Evolutionary conservation across 2,329 filamentous ascomycete species (phyloP), one percentile per base, ranked within the genome.

Genomic region (Lecanoromycetidae sp.): DNA sequence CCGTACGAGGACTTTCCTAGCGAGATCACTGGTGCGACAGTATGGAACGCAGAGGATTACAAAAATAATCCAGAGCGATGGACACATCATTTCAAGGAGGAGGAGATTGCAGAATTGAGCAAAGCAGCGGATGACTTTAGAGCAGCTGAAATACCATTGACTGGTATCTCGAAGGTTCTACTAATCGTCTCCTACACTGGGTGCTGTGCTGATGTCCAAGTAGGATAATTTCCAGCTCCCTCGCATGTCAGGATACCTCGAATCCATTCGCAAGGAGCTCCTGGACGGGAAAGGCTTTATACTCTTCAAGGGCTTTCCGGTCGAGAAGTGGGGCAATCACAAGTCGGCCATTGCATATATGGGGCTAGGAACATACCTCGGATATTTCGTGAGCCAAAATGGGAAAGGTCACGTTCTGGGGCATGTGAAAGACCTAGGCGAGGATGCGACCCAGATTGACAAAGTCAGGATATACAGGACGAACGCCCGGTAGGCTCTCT

Each of bases 331-430:
- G 87, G 79, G 81, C 0, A 76, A 78, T 44, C 75, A 79, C 61
- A 94, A 94, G 67, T 84, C 79, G 9, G 86, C 86, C 6, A 79
- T 87, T 9, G 86, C 82, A n/a, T 94, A 93, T 67, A 88, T 94
- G 81, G 87, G 87, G 3, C 72, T 94, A 2, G 82, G 84, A 33
- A 85, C 84, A 4, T 82, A 94, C 63, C 73, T 94, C 8, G 87
- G 87, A 49, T 91, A 93, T 69, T 90, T 91, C 54, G 78, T 94
- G 33, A 84, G 79, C 20, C 87, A 94, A 60, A 94, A 94, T 67
- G 80, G 81, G 15, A 77, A 79, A 15, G 87, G 87, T 36, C 87
- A 93, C 65, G 84, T 93, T 8, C 75, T 94, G 1, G 87, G 87
- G 6, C 87, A 94, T 62, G 87, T 93, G 57, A 90, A 93, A 66